These are phyloP conservation scores for Gracilaria vermiculophylla DNA, from an alignment of 23 red algal genomes.

Conservation along the genomic window DNA sequence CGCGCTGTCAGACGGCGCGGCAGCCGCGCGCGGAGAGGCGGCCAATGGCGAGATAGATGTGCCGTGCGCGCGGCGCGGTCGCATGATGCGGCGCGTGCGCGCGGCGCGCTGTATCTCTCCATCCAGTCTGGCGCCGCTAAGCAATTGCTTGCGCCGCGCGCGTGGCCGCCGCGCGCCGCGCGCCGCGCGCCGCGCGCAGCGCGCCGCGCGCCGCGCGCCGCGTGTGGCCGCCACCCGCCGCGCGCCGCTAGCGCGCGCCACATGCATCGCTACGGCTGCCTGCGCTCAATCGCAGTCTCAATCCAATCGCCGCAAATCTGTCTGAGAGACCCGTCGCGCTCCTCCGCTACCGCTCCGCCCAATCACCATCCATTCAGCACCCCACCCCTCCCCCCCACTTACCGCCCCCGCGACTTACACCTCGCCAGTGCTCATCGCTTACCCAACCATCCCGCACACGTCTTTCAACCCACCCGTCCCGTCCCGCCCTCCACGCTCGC, in stretches of 20 bases:
- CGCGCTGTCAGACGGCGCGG: neutral
- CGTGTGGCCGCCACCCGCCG: neutral
- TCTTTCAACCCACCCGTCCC: neutral
- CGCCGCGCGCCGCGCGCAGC: neutral
- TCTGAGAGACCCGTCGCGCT: too few species aligned
- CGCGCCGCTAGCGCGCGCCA: neutral
- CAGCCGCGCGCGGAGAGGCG: too few species aligned
- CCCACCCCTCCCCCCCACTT: neutral
- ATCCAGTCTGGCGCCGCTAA: neutral
- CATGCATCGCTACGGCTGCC: neutral
- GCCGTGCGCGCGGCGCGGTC: neutral
- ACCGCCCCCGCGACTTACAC: constrained; percentile 1
- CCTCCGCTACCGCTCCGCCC: neutral
- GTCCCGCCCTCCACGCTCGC: neutral
- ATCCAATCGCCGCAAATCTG: too few species aligned
- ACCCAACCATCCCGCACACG: neutral
- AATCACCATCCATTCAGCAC: neutral
- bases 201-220: neutral
- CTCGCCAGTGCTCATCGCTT: neutral
- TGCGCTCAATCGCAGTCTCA: neutral
- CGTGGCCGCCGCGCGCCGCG: neutral
- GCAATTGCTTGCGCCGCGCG: neutral
- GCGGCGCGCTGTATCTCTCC: neutral
- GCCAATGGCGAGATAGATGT: neutral
- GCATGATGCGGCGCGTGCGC: neutral